These are phyloP conservation scores for Saitozyma sp. DNA, from an alignment of 768 basidiomycete species.

Conservation along the genomic window DNA sequence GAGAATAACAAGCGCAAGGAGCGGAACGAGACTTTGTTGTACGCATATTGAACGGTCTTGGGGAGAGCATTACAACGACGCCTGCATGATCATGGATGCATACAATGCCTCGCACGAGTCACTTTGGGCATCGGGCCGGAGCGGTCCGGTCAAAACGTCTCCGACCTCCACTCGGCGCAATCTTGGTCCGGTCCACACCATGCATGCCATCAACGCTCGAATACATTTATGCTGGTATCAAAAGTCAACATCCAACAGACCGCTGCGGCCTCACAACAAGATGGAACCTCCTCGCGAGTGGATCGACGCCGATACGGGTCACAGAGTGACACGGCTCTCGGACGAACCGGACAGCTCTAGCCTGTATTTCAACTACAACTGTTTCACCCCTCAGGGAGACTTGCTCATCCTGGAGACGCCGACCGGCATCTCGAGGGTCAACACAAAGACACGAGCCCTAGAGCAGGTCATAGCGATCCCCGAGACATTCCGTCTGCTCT, in stretches of 20 bases:
- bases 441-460: not conserved
- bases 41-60: not conserved
- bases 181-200: too few relatives aligned
- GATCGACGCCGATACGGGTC: slow-evolving; percentile 6
- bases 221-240: too few relatives aligned
- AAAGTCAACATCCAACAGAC: too few relatives aligned
- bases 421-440: slow-evolving; percentile 15
- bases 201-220: too few relatives aligned
- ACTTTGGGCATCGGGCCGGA: too few relatives aligned
- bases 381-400: slow-evolving; percentile 22
- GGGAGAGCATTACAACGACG: too few relatives aligned
- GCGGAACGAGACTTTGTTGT: not conserved
- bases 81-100: too few relatives aligned
- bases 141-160: too few relatives aligned
- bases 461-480: slow-evolving; percentile 11
- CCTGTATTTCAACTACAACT: slow-evolving; percentile 29
- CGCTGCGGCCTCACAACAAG: too few relatives aligned
- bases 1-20: slow-evolving; percentile 7
- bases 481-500: slow-evolving; percentile 18
- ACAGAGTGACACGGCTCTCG: slow-evolving; percentile 3
- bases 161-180: too few relatives aligned
- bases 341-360: slow-evolving; percentile 8
- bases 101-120: too few relatives aligned
- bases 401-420: slow-evolving; percentile 17
- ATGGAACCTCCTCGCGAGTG: not conserved